Evolutionary conservation across 495 filamentous ascomycete species (phyloP).

Genomic region (Bathelium albidoporum): DNA sequence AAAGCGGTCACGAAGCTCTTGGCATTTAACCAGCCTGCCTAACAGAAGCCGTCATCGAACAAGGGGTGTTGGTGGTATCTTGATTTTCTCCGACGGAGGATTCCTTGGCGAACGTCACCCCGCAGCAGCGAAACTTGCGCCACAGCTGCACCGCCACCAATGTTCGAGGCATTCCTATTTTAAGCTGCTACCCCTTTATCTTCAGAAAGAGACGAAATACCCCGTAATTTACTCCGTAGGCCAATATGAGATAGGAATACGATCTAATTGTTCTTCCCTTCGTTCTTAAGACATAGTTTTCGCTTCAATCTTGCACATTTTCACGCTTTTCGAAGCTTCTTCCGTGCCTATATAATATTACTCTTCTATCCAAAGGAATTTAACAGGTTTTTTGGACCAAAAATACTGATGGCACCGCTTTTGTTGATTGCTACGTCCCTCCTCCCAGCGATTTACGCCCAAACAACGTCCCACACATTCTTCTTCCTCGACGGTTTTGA

Average conservation of each 20-base stretch:
- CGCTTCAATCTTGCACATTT: neutral
- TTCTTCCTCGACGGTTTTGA: conserved; percentile 33
- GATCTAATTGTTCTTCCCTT: neutral
- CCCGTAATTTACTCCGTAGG: too few species aligned
- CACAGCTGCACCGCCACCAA: neutral
- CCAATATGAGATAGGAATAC: neutral
- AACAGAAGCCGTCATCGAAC: neutral
- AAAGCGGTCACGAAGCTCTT: neutral
- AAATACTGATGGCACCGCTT: neutral
- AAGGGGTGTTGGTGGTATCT: neutral
- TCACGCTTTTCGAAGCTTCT: neutral
- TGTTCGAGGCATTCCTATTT: too few species aligned
- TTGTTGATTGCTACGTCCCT: neutral
- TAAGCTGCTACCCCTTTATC: too few species aligned
- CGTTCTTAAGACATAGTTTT: neutral
- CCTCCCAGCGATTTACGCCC: neutral
- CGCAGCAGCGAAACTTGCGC: neutral
- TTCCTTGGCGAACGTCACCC: neutral
- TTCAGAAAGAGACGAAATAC: too few species aligned
- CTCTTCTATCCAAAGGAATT: neutral
- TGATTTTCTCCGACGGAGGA: conserved; percentile 1
- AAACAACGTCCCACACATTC: neutral
- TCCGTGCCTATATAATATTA: neutral
- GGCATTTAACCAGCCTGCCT: neutral
- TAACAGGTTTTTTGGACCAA: neutral